phyloP scores from a whole-genome alignment of 805 yeast genomes.

The Kurtzmaniella fragi region DNA sequence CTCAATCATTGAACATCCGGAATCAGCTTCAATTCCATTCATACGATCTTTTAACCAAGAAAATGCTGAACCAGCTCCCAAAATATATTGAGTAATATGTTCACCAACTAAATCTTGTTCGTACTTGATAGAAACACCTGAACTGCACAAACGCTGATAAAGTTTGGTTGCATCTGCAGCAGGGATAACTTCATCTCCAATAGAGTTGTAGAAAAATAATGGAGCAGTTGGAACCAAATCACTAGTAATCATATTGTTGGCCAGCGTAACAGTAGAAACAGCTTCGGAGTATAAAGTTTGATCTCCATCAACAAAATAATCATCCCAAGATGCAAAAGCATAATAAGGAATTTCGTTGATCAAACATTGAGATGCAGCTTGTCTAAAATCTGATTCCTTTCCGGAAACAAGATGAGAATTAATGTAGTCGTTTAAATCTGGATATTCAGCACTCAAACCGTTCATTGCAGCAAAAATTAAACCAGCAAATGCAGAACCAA shows the following conservation, averaged over 20 bases:
- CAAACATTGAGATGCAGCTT: neutral
- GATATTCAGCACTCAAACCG: constrained; percentile 21
- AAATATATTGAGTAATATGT: constrained; percentile 12
- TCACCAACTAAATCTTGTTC: constrained; percentile 11
- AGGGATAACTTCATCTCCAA: constrained; percentile 14
- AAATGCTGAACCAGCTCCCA: constrained; percentile 15
- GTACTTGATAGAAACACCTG: constrained; percentile 20
- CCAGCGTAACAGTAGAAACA: neutral
- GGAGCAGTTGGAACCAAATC: constrained; percentile 15
- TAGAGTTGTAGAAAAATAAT: constrained; percentile 14
- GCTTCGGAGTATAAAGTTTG: neutral
- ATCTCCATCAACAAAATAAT: constrained; percentile 4
- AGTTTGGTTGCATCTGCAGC: constrained; percentile 6
- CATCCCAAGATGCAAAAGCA: neutral
- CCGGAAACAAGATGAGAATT: constrained; percentile 3
- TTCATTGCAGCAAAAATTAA: constrained; percentile 17
- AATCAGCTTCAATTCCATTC: constrained; percentile 8
- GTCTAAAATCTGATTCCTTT: constrained; percentile 1
- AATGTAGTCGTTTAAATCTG: constrained; percentile 11
- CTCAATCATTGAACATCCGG: constrained; percentile 12
- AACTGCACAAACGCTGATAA: constrained; percentile 17
- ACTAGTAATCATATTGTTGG: neutral
- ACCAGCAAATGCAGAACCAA: constrained; percentile 19
- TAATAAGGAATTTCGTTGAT: constrained; percentile 1
- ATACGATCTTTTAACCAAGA: constrained; percentile 14